Conservation (phyloP, 2,329 filamentous ascomycete genomes). For the Coniochaeta sp. region DNA sequence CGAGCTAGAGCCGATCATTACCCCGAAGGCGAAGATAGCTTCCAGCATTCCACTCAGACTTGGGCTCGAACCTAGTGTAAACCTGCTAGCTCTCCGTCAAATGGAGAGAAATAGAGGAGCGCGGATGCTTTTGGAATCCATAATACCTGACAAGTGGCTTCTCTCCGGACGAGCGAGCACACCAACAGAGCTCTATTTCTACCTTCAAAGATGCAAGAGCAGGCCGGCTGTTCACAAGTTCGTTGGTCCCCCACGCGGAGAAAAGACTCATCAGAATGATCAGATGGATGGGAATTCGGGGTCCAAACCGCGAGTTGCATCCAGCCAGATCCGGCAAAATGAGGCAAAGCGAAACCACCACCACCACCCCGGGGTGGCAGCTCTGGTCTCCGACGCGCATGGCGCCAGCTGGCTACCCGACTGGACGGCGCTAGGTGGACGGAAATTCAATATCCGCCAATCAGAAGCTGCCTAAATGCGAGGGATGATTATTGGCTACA, state of each 20-base stretch:
- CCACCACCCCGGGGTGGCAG: too few relatives aligned
- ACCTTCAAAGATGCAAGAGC: background rate
- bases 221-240: background rate
- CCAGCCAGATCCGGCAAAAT: background rate
- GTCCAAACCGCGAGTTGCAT: background rate
- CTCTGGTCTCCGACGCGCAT: background rate
- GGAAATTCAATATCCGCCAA: background rate
- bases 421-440: background rate
- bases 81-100: background rate
- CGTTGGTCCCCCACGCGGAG: background rate
- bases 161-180: background rate
- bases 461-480: background rate
- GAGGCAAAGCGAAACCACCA: too few relatives aligned
- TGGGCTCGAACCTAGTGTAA: too few relatives aligned
- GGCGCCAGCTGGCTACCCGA: background rate
- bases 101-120: background rate
- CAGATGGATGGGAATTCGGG: background rate
- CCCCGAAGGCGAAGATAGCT: background rate
- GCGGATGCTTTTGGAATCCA: background rate
- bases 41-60: background rate
- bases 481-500: background rate
- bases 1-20: background rate
- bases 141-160: background rate
- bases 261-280: background rate
- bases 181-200: background rate